Conservation (phyloP, 2,329 filamentous ascomycete genomes). For the Albifimbria verrucaria region DNA sequence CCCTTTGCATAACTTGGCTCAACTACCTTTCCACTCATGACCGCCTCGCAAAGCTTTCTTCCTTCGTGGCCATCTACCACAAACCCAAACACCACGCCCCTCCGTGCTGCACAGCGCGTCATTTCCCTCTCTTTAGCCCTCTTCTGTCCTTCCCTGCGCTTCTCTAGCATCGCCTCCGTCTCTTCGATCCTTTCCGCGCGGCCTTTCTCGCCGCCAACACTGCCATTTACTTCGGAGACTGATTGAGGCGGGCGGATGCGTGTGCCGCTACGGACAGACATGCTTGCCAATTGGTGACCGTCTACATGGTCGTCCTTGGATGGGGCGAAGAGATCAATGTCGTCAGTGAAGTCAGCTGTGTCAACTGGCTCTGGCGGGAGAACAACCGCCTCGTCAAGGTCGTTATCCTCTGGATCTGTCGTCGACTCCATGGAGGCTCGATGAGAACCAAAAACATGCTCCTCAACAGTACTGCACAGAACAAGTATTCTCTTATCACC, state of each 20-base stretch:
- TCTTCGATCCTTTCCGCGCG: constrained; percentile 49
- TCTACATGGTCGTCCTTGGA: constrained; percentile 37
- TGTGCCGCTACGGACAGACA: constrained; percentile 34
- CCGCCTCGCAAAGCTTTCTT: constrained; percentile 40
- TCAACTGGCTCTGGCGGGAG: neutral
- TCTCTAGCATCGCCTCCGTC: constrained; percentile 47
- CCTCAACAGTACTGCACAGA: constrained; percentile 46
- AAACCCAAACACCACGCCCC: constrained; percentile 56
- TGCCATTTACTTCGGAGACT: constrained; percentile 51
- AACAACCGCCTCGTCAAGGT: neutral
- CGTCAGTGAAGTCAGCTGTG: neutral
- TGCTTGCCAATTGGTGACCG: constrained; percentile 31
- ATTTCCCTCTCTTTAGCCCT: constrained; percentile 48
- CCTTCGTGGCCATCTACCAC: constrained; percentile 6
- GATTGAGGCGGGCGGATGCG: constrained; percentile 31
- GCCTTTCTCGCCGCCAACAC: constrained; percentile 53
- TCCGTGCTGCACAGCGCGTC: constrained; percentile 59
- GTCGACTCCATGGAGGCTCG: neutral
- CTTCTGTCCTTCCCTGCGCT: constrained; percentile 45
- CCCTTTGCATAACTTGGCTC: constrained; percentile 61
- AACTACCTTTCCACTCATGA: constrained; percentile 56
- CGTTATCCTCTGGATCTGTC: neutral
- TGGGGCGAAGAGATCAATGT: constrained; percentile 2
- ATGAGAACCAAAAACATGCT: constrained; percentile 36
- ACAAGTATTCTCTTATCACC: constrained; percentile 49